phyloP scores from a whole-genome alignment of 192 early-diverging fungal species.

The Coemansia sp. region DNA sequence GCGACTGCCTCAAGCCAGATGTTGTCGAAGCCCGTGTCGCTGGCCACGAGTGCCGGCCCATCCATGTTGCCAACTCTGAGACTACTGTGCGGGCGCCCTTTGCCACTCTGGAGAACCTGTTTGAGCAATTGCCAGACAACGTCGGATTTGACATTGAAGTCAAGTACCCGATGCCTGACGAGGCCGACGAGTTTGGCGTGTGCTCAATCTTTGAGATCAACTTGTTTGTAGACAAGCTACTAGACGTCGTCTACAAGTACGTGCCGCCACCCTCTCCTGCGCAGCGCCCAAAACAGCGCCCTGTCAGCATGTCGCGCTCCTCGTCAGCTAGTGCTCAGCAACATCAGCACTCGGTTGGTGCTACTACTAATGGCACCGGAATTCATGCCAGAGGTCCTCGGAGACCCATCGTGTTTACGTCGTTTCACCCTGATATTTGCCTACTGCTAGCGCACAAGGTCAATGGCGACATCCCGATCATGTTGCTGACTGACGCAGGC shows the following conservation, averaged over 20 bases:
- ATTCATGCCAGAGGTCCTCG: conserved; percentile 14
- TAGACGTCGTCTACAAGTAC: conserved; percentile 69
- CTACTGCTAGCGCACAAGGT: conserved; percentile 85
- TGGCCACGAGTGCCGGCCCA: conserved; percentile 21
- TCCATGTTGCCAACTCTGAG: conserved; percentile 75
- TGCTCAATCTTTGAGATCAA: conserved; percentile 77
- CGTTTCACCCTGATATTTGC: conserved; percentile 90
- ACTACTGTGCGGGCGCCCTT: conserved; percentile 87
- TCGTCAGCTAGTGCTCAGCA: background rate
- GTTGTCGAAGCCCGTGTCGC: background rate
- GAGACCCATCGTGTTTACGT: conserved; percentile 87
- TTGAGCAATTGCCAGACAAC: conserved; percentile 68
- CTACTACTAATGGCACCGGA: background rate
- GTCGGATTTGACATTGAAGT: conserved; percentile 95
- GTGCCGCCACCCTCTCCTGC: conserved; percentile 16
- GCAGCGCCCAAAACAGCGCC: background rate
- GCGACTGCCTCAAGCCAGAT: conserved; percentile 16
- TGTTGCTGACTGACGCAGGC: conserved; percentile 88
- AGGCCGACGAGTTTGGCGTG: conserved; percentile 78
- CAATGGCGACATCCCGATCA: conserved; percentile 78
- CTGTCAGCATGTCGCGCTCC: conserved; percentile 5
- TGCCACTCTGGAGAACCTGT: conserved; percentile 79
- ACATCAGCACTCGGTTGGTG: background rate
- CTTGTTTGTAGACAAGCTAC: conserved; percentile 80
- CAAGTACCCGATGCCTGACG: conserved; percentile 93